Conservation (phyloP, 306 rosid genomes). For the Albizia julibrissin region DNA sequence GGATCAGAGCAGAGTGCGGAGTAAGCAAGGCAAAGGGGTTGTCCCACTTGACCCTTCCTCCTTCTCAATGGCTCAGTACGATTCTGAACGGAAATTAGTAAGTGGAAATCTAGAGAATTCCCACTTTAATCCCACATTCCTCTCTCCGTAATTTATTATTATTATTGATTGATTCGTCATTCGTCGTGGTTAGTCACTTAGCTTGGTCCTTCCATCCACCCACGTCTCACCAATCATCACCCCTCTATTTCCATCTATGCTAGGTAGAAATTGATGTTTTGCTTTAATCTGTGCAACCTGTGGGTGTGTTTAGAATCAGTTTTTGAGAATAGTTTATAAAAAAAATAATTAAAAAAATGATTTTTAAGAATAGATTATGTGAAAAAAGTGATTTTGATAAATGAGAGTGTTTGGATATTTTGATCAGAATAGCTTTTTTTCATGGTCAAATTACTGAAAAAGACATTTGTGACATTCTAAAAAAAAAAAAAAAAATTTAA, state of each 20-base stretch:
- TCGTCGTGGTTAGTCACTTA: background rate
- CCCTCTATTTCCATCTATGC: background rate
- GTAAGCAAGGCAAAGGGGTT: background rate
- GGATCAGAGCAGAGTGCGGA: background rate
- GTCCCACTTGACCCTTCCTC: conserved; percentile 38
- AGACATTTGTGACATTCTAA: too few relatives aligned
- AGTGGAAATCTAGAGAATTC: conserved; percentile 49
- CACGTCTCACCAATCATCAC: background rate
- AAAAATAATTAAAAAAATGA: too few relatives aligned
- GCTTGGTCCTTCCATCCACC: background rate
- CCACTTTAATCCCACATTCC: conserved; percentile 40
- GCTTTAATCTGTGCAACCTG: too few relatives aligned
- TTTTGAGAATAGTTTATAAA: too few relatives aligned
- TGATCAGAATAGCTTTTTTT: too few relatives aligned
- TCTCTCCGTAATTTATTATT: background rate
- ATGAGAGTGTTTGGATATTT: too few relatives aligned
- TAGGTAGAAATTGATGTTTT: too few relatives aligned
- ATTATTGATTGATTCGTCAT: background rate
- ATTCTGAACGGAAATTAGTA: conserved; percentile 19
- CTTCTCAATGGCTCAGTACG: conserved; percentile 36
- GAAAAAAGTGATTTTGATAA: too few relatives aligned
- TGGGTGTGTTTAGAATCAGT: too few relatives aligned
- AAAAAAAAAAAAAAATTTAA: too few relatives aligned
- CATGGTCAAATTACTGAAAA: too few relatives aligned
- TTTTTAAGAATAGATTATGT: too few relatives aligned